Conservation (phyloP, 495 filamentous ascomycete species). For the Rostrohypoxylon terebratum region DNA sequence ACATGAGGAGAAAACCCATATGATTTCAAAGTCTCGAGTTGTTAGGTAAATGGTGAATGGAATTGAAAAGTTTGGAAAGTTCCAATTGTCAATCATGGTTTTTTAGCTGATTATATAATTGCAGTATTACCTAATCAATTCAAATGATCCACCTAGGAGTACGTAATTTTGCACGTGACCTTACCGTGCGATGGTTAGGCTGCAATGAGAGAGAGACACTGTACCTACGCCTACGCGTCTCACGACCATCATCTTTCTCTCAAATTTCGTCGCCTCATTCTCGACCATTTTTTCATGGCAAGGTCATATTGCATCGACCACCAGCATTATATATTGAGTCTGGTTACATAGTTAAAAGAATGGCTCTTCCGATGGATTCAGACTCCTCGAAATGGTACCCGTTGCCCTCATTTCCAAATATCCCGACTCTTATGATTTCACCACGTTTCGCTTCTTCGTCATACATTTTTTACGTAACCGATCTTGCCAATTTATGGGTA, state of each 20-base stretch:
- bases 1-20: neutral
- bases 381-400: conserved; percentile 46
- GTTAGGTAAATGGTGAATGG: too few species aligned
- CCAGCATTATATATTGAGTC: neutral
- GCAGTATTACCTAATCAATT: too few species aligned
- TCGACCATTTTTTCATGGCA: neutral
- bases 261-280: neutral
- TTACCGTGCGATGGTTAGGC: conserved; percentile 8
- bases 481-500: conserved; percentile 87
- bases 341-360: neutral
- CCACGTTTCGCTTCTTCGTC: conserved; percentile 55
- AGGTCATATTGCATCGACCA: neutral
- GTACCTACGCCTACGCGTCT: conserved; percentile 23
- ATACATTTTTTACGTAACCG: conserved; percentile 83
- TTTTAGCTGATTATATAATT: neutral
- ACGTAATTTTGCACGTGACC: neutral
- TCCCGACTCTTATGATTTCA: conserved; percentile 61
- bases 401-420: conserved; percentile 46
- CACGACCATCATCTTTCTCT: conserved; percentile 5
- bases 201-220: conserved; percentile 5
- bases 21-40: neutral
- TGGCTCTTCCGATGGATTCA: conserved; percentile 16
- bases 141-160: too few species aligned
- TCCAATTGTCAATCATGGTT: too few species aligned
- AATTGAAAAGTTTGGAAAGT: too few species aligned